Base-by-base conservation (phyloP, 2,329 filamentous ascomycete genomes). In the Sporothrix brasiliensis region DNA sequence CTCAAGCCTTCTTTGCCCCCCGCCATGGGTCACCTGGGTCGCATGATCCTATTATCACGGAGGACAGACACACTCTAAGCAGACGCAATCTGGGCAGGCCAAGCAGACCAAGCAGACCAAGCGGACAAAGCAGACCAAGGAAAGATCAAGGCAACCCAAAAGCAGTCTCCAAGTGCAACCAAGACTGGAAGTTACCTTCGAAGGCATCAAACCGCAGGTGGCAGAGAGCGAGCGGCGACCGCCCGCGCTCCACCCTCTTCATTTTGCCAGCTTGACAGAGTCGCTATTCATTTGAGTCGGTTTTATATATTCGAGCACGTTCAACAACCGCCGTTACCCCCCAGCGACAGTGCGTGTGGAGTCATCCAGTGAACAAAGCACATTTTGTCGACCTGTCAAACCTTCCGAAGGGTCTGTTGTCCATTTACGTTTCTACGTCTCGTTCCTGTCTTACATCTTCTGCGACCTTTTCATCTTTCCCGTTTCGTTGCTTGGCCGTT, bases 41-140 rank as follows among this genome's bases (percentile, higher is more conserved):
- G 67, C 67, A 68, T 68, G 67, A 68, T 60, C 53, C 41, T 53
- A 50, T 19, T 54, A 60, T 53, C 27, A 60, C 49, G 53, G 44
- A 68, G 13, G 66, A 68, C 39, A 14, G 66, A 68, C 66, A 68
- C 66, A 49, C 66, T 52, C 14, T 24, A 49, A 60, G 9, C 39
- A 47, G 44, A 16, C 21, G 21, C 60, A 49, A 34, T 4, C 41
- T n/a, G 50, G 34, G 27, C 47, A 66, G n/a, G 34, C 61, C 61
- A 52, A 52, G 61, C 56, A 16, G 16, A 60, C 56, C 34, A 44
- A 60, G 47, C 16, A 7, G 56, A 49, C 44, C 61, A 52, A 52
- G 47, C 16, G 13, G 68, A 49, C 44, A 24, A 47, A 10, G 39
- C 58, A 13, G 9, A 65, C 60, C 41, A 52, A 21, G 27, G 39